Base-by-base conservation (phyloP, 164 flowering plant genomes). In the Stephania japonica region DNA sequence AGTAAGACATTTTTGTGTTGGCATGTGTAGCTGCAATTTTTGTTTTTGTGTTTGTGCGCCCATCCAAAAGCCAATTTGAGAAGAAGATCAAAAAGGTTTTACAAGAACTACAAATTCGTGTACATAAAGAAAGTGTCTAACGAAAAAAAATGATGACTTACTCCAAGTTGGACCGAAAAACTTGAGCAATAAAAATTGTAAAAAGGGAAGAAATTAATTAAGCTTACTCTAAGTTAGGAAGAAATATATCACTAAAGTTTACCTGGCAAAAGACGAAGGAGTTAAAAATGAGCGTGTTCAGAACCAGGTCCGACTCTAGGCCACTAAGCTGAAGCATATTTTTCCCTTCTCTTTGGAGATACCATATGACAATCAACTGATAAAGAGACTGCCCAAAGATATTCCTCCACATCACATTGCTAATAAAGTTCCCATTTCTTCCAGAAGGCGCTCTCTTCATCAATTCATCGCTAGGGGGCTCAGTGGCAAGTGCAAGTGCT, bases 201-300 rank as follows among this genome's bases (percentile, higher is more conserved):
- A 27, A 27, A 27, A 27, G 32, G 32, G 32, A 27, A 27, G 32
- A 27, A 27, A 27, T 1, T 1, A 27, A 27, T 27, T n/a, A n/a
- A n/a, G 32, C 32, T 1, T 27, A 27, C 32, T 27, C 32, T 27
- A n/a, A n/a, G n/a, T n/a, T 27, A 27, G 32, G 32, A 27, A 27
- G 32, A 27, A n/a, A 53, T 19, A 16, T 19, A 53, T 53, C 21
- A 53, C 19, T 53, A 13, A 53, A 13, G 16, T 53, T 53, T 85
- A 92, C 98, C 97, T 94, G 98, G 64, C 97, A 94, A 65, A 91
- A 91, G 77, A 94, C 97, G 18, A 94, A 92, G 4, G 94, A 78
- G 82, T 94, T 92, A 75, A 94, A 94, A 68, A 92, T 91, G 42
- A 94, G 82, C 0, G 97, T 91, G 81, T 94, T 92, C 43, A 87